These are phyloP conservation scores for Leccinum olivaceoglutinosum DNA, from an alignment of 1,284 basidiomycete genomes.

Conservation along the genomic window DNA sequence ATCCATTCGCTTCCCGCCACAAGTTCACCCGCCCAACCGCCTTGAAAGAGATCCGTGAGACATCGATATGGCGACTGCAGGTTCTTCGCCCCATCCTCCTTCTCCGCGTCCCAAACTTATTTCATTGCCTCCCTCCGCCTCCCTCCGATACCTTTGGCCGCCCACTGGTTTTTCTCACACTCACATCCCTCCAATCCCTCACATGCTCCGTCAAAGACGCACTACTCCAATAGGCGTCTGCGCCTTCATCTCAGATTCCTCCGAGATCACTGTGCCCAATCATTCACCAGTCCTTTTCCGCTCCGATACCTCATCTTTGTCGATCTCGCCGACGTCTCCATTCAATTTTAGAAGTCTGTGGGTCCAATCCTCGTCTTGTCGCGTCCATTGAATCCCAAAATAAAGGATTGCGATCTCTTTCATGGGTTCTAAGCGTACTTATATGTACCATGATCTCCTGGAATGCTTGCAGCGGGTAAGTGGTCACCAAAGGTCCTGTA, in stretches of 20 bases:
- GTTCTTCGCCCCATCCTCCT: constrained; percentile 36
- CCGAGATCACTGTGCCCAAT: constrained; percentile 32
- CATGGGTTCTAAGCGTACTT: constrained; percentile 60
- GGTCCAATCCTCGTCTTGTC: constrained; percentile 25
- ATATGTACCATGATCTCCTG: constrained; percentile 65
- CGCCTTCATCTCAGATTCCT: constrained; percentile 42
- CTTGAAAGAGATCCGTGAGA: constrained; percentile 52
- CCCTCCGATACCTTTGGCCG: constrained; percentile 55
- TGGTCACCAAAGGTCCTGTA: not conserved
- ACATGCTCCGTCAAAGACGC: constrained; percentile 36
- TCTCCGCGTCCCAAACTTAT: constrained; percentile 22
- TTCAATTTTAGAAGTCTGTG: constrained; percentile 49
- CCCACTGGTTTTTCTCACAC: constrained; percentile 49
- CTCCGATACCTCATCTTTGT: constrained; percentile 68
- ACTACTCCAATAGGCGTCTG: constrained; percentile 43
- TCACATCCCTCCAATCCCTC: constrained; percentile 32
- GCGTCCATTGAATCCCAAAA: constrained; percentile 7
- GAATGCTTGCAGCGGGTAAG: constrained; percentile 70
- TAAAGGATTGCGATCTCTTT: constrained; percentile 56
- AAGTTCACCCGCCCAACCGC: constrained; percentile 60
- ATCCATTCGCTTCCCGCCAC: constrained; percentile 36
- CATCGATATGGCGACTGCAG: constrained; percentile 53
- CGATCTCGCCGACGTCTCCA: constrained; percentile 56
- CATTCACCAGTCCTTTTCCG: constrained; percentile 26
- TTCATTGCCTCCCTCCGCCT: constrained; percentile 41